Base-by-base conservation (phyloP, 257 asterid species). In the Penstemon barbatus region DNA sequence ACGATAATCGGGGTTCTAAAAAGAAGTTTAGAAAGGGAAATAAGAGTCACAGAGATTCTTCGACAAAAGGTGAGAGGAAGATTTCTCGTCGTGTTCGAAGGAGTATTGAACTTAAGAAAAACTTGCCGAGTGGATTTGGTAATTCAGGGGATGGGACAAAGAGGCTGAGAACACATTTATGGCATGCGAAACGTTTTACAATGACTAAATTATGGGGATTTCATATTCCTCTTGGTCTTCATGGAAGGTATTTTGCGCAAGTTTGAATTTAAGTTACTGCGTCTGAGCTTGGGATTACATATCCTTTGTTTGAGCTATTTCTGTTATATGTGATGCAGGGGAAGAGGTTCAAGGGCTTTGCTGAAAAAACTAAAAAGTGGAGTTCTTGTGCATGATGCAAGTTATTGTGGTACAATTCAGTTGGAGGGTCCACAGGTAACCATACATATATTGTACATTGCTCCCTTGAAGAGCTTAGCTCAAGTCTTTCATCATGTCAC, bases 131-230 rank as follows among this genome's bases (percentile, higher is more conserved):
- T 75, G 96, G 97, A 25, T 90, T 83, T 82, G 73, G 80, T 71
- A 83, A 85, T 54, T 83, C 96, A 3, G 91, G 95, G 61, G 96
- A 88, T 78, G 95, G 98, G 68, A 87, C 86, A 41, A 92, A 86
- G 84, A 84, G 97, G 73, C 74, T 89, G 67, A 82, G 91, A 82
- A 92, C 98, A 9, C 97, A 93, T 77, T 77, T 90, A 41, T 93
- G 99, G 99, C 95, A 87, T 80, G 99, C 97, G 2, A 93, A 90
- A 71, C 87, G 96, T 56, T 93, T 90, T 69, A 83, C 71, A 39
- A 89, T 92, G 92, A 77, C 82, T 41, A 92, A 89, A 71, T 75
- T 58, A 3, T 93, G 97, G 99, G 95, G 97, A 46, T 90, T 93
- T 68, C 61, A 83, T 78, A 77, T 93, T 61, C 99, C 97, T 11